Conservation (phyloP, 257 asterid species). For the Nicotiana attenuata region DNA sequence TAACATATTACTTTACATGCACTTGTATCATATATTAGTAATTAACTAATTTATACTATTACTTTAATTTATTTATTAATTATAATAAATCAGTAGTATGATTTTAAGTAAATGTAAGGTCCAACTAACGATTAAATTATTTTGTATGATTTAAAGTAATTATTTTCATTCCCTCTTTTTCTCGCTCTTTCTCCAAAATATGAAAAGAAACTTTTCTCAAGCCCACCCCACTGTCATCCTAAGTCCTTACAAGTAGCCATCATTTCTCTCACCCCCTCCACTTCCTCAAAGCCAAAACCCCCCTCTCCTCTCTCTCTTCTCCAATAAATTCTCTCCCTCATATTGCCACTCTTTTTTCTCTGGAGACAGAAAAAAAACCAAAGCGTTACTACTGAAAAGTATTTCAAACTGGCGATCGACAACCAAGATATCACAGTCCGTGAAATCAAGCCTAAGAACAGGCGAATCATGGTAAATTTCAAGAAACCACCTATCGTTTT, state of each 20-base stretch:
- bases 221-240: neutral
- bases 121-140: too few relatives aligned
- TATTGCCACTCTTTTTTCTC: neutral
- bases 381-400: conserved; percentile 21
- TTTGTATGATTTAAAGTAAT: too few relatives aligned
- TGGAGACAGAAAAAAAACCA: neutral
- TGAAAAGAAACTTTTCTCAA: too few relatives aligned
- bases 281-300: neutral
- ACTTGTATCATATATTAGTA: too few relatives aligned
- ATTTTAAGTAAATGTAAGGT: too few relatives aligned
- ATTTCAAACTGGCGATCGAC: conserved; percentile 78
- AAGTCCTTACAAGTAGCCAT: conserved; percentile 21
- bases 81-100: too few relatives aligned
- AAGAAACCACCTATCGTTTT: too few relatives aligned
- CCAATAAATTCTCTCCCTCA: neutral
- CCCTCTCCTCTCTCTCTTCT: neutral
- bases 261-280: conserved; percentile 37
- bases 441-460: conserved; percentile 65
- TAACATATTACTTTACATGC: too few relatives aligned
- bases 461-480: conserved; percentile 68
- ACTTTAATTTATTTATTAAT: too few relatives aligned
- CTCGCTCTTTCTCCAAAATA: too few relatives aligned
- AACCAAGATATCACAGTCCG: conserved; percentile 47
- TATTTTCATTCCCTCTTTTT: too few relatives aligned
- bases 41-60: too few relatives aligned